phyloP scores from a whole-genome alignment of 2,329 filamentous ascomycete species.

The Nigrospora sphaerica region DNA sequence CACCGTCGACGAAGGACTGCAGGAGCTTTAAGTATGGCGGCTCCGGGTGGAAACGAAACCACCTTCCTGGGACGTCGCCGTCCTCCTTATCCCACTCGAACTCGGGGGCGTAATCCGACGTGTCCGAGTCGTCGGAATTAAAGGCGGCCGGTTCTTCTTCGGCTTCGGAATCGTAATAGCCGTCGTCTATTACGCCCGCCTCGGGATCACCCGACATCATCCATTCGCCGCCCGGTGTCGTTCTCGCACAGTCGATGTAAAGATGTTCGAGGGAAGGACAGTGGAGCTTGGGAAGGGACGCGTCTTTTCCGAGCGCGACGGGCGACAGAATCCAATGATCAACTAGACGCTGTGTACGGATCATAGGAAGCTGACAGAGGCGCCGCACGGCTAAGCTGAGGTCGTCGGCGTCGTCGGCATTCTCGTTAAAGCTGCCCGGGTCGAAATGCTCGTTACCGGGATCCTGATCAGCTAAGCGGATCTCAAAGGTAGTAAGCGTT shows the following conservation, averaged over 20 bases:
- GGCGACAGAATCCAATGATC: background rate
- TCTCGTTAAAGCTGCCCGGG: background rate
- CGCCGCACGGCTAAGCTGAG: slow-evolving; percentile 1
- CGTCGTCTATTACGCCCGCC: background rate
- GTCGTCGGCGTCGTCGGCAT: background rate
- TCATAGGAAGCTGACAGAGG: background rate
- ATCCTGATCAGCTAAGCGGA: background rate
- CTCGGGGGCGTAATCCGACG: slow-evolving; percentile 2
- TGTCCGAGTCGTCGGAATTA: slow-evolving; percentile 2
- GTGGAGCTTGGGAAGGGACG: background rate
- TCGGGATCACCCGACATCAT: slow-evolving; percentile 1
- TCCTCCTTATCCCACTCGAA: slow-evolving; percentile 1
- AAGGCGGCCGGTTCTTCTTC: background rate
- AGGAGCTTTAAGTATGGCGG: background rate
- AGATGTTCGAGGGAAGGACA: slow-evolving; percentile 1
- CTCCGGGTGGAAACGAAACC: background rate
- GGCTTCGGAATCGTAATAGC: background rate
- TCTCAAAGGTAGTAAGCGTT: background rate
- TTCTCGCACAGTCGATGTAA: background rate
- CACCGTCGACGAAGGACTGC: background rate
- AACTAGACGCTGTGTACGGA: background rate
- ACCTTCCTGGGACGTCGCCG: background rate
- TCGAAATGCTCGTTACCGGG: background rate
- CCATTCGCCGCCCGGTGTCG: background rate
- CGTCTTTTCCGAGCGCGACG: background rate